Conservation (phyloP, 148 eudicot species). For the Cornus kousa region DNA sequence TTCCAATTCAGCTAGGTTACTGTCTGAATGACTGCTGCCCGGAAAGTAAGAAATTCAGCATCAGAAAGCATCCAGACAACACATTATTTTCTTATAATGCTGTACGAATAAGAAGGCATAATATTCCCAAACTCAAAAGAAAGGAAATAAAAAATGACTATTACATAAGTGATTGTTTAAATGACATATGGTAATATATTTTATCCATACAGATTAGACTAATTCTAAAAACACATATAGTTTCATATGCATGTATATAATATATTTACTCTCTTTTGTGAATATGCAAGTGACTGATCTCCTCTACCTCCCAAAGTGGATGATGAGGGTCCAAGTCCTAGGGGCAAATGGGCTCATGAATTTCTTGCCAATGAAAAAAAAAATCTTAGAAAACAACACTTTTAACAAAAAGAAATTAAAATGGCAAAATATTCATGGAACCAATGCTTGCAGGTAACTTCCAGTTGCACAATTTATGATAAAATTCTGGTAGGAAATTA, state of each 20-base stretch:
- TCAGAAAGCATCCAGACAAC: background rate
- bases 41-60: slow-evolving; percentile 25
- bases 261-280: too few species aligned
- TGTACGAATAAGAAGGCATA: background rate
- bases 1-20: slow-evolving; percentile 75
- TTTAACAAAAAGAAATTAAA: too few species aligned
- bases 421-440: background rate
- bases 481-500: background rate
- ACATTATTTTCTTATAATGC: slow-evolving; percentile 3
- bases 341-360: too few species aligned
- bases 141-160: background rate
- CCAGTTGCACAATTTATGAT: background rate
- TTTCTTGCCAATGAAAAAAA: too few species aligned
- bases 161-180: slow-evolving; percentile 6
- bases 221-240: too few species aligned
- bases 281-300: too few species aligned
- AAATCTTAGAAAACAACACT: background rate
- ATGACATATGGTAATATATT: background rate
- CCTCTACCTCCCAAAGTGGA: too few species aligned
- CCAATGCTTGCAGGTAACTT: background rate
- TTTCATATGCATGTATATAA: background rate
- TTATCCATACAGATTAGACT: background rate
- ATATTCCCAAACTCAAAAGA: background rate
- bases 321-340: too few species aligned
- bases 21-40: slow-evolving; percentile 79